Evolutionary conservation across 2,329 filamentous ascomycete species (phyloP).

Genomic region (Teratosphaeria epicoccoides): DNA sequence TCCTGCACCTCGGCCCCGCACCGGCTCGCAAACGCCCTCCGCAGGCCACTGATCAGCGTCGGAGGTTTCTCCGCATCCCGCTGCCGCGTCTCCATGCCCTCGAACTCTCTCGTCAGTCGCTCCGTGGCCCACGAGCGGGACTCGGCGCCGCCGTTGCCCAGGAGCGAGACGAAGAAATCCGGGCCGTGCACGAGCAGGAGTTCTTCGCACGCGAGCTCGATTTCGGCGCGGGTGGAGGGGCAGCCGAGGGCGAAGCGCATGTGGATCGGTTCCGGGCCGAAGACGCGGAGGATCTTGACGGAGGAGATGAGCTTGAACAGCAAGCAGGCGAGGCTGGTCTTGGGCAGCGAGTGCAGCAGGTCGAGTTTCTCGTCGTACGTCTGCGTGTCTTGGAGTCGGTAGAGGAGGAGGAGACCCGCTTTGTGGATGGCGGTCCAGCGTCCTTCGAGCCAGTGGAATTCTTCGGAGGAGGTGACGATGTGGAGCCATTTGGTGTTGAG

Average conservation of each 20-base stretch:
- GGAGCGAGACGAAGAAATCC: constrained; percentile 18
- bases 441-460: constrained; percentile 23
- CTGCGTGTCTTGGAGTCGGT: constrained; percentile 20
- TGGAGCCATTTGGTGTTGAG: constrained; percentile 18
- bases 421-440: constrained; percentile 23
- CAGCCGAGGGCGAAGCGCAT: constrained; percentile 10
- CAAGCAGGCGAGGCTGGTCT: constrained; percentile 23
- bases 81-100: constrained; percentile 17
- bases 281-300: constrained; percentile 23
- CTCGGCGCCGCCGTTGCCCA: constrained; percentile 3
- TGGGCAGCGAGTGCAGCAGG: constrained; percentile 18
- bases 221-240: constrained; percentile 17
- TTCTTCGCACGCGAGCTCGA: constrained; percentile 26
- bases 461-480: constrained; percentile 10
- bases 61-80: constrained; percentile 12
- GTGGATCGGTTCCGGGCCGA: constrained; percentile 22
- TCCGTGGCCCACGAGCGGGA: not conserved
- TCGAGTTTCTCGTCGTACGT: constrained; percentile 7
- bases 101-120: constrained; percentile 15
- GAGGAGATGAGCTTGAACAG: constrained; percentile 23
- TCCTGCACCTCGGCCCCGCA: constrained; percentile 12
- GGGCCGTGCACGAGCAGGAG: constrained; percentile 22
- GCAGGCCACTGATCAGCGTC: constrained; percentile 20
- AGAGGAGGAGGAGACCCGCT: constrained; percentile 23
- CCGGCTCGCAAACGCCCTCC: constrained; percentile 18